These are phyloP conservation scores for Pseudogymnoascus sp. DNA, from an alignment of 2,329 filamentous ascomycete genomes.

Conservation along the genomic window DNA sequence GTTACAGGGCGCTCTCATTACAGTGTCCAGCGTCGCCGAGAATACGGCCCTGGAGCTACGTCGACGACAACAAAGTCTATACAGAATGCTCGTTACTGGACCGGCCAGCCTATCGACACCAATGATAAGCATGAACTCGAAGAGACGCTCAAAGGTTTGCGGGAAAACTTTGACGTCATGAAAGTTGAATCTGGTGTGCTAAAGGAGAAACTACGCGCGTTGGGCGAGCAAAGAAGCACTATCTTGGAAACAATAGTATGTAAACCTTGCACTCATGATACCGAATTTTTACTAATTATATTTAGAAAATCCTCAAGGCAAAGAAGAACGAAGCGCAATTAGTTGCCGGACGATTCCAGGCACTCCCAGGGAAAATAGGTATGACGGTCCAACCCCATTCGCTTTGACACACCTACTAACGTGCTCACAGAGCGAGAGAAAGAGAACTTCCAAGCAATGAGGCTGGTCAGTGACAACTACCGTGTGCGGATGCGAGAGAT, in stretches of 20 bases:
- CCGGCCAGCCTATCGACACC: slow-evolving; percentile 64
- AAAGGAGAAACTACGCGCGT: slow-evolving; percentile 23
- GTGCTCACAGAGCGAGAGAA: slow-evolving; percentile 30
- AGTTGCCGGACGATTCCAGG: slow-evolving; percentile 55
- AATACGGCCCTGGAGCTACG: slow-evolving; percentile 69
- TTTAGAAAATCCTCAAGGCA: slow-evolving; percentile 41
- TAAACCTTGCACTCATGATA: not conserved
- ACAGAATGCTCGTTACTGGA: slow-evolving; percentile 60
- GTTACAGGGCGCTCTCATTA: slow-evolving; percentile 59
- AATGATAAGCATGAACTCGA: slow-evolving; percentile 51
- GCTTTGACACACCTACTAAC: slow-evolving; percentile 17
- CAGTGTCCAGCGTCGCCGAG: slow-evolving; percentile 59
- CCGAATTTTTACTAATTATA: slow-evolving; percentile 18
- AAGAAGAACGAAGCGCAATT: slow-evolving; percentile 64
- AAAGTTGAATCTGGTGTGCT: slow-evolving; percentile 27
- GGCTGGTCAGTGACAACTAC: slow-evolving; percentile 34
- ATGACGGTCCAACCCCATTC: slow-evolving; percentile 24
- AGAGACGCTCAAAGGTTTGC: slow-evolving; percentile 35
- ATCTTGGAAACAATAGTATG: slow-evolving; percentile 36
- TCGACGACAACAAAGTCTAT: slow-evolving; percentile 61
- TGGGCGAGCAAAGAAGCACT: slow-evolving; percentile 30
- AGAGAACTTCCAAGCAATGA: slow-evolving; percentile 26
- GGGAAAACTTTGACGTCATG: slow-evolving; percentile 23
- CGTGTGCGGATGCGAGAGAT: slow-evolving; percentile 39
- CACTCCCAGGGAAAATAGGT: slow-evolving; percentile 65